Conservation (phyloP, 331 rosid genomes). For the Malus hybrid region DNA sequence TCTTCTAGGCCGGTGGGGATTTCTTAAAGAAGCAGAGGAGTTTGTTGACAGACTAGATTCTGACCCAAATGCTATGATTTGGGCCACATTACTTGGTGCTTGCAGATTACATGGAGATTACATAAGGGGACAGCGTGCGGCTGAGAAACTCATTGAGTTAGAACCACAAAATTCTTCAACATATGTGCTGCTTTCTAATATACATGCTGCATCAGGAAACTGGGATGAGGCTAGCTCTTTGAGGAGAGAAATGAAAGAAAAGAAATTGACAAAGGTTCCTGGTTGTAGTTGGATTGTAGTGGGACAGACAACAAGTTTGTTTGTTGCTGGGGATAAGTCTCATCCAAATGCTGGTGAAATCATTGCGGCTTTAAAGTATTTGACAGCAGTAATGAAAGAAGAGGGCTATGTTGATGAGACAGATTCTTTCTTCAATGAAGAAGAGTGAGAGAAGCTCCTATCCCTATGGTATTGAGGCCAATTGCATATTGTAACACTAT, state of each 20-base stretch:
- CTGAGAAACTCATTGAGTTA: slow-evolving; percentile 58
- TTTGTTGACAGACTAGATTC: not conserved
- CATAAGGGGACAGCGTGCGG: slow-evolving; percentile 59
- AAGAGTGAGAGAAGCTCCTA: not conserved
- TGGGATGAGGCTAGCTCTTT: slow-evolving; percentile 37
- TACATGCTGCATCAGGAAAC: slow-evolving; percentile 67
- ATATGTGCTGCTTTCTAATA: slow-evolving; percentile 58
- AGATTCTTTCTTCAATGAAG: slow-evolving; percentile 8
- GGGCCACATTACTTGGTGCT: slow-evolving; percentile 75
- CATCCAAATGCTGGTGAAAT: slow-evolving; percentile 46
- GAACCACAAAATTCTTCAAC: slow-evolving; percentile 71
- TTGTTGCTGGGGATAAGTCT: slow-evolving; percentile 53
- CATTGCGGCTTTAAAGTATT: slow-evolving; percentile 32
- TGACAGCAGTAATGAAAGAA: slow-evolving; percentile 47
- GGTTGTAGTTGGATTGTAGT: slow-evolving; percentile 72
- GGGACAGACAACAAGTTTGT: slow-evolving; percentile 31
- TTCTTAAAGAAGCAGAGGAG: slow-evolving; percentile 76
- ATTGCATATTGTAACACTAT: not conserved
- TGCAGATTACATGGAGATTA: slow-evolving; percentile 87
- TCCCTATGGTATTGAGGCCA: not conserved
- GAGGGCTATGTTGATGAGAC: slow-evolving; percentile 14
- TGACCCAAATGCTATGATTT: slow-evolving; percentile 22
- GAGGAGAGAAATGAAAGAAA: slow-evolving; percentile 18
- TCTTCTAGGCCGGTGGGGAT: slow-evolving; percentile 84
- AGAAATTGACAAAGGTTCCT: slow-evolving; percentile 62